Base-by-base conservation (phyloP, 176 grass and related monocot species). In the Eragrostis nindensis region DNA sequence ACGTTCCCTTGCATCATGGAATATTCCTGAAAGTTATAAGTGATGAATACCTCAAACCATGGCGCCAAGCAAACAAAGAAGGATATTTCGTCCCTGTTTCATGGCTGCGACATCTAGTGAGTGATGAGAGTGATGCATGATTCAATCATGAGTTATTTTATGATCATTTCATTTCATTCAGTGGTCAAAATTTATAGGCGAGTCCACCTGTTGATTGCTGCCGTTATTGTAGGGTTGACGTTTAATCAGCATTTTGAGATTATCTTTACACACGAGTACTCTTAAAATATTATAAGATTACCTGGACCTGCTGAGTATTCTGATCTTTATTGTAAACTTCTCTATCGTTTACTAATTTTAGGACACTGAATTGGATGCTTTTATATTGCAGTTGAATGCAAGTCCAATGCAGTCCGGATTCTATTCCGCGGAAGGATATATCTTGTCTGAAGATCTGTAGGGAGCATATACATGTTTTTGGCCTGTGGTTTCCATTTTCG, bases 331-430 rank as follows among this genome's bases (percentile, higher is more conserved):
- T 36, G 32, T 36, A 36, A 36, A 36, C 32, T 36, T 36, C 32
- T 36, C 32, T 36, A 36, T 36, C 32, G 2, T 36, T 36, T 36
- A 36, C 32, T 36, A 4, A 36, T 60, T 25, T 13, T 60, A n/a
- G 32, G 32, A 36, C 1, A 15, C 61, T 81, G 30, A 75, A 52
- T 73, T 62, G 7, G 26, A 14, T 40, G 5, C 38, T 67, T 43
- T 4, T 63, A 21, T 8, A 42, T 1, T 69, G 56, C 78, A 81
- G 85, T 52, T 70, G 5, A 43, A 76, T 30, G 19, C 42, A 66
- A 81, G 85, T 52, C 62, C 8, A 43, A 76, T 30, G 19, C 42
- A 66, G 29, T 26, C n/a, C 1, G 10, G 26, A 46, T 65, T 46
- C 55, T 14, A 39, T 3, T 18, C 17, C 6, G 24, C 40, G 24